These are phyloP conservation scores for Coniochaeta sp. DNA, from an alignment of 2,329 filamentous ascomycete species.

Conservation along the genomic window DNA sequence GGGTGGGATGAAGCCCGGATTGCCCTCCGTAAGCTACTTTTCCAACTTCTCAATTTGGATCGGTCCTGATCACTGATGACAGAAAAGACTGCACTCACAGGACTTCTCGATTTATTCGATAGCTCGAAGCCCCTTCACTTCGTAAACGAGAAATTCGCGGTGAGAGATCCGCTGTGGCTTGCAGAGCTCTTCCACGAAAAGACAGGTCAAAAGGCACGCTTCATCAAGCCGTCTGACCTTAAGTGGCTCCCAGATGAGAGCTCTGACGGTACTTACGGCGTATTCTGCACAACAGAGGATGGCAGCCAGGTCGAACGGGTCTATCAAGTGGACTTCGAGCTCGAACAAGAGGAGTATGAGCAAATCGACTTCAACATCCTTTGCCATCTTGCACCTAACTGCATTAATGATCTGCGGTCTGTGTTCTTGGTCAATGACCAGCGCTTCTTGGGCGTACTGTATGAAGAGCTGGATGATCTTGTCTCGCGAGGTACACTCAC, in stretches of 20 bases:
- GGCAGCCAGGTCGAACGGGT: not conserved
- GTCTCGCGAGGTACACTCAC: not conserved
- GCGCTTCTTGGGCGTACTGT: not conserved
- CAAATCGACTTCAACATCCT: conserved; percentile 2
- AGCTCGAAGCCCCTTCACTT: not conserved
- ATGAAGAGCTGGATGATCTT: conserved; percentile 2
- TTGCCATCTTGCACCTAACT: not conserved
- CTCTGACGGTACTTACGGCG: not conserved
- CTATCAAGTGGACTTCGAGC: conserved; percentile 2
- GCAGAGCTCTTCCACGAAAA: not conserved
- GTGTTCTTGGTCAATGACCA: conserved; percentile 2
- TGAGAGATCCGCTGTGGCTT: not conserved
- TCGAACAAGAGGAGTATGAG: not conserved
- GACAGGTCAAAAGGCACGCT: not conserved
- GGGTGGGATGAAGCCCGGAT: not conserved
- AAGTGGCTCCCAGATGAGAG: conserved; percentile 2
- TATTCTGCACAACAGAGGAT: conserved; percentile 1
- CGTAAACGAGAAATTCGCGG: not conserved
- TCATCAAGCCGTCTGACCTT: conserved; percentile 1
- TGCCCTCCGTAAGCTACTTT: not conserved
- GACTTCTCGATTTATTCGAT: not conserved
- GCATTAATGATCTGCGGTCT: not conserved
- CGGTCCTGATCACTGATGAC: too few relatives aligned
- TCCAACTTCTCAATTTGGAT: too few relatives aligned
- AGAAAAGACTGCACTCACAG: not conserved